Base-by-base conservation (phyloP, 441 rosid genomes). In the Lepidium campestre region DNA sequence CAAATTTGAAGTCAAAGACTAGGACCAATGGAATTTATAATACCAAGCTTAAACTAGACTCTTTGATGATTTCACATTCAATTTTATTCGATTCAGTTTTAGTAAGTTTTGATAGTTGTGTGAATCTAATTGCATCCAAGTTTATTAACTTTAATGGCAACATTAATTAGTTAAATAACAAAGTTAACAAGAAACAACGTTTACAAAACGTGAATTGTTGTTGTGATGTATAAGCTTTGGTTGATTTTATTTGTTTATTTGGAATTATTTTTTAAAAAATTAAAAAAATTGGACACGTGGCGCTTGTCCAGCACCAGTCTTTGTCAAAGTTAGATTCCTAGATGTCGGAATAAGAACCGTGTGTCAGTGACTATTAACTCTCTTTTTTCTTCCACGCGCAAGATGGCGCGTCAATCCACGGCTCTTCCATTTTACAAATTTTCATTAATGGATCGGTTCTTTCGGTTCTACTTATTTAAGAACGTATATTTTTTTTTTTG, bases 211-310 rank as follows among this genome's bases (percentile, higher is more conserved):
- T 67, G 57, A 67, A 47, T 47, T 57, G 41, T 37, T 56, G 31
- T 27, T 27, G 0, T 56, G 31, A 4, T 27, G 0, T 27, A 0
- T 57, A 37, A 11, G 10, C 36, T 59, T 68, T 49, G 53, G 53
- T 15, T 39, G 17, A 17, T 39, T 48, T 17, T 58, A 18, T 49
- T 49, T 39, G 42, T 59, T 31, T 68, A 49, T 15, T 54, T 44
- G 15, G 13, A 66, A 34, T 6, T 5, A 20, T 22, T n/a, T n/a
- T n/a, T n/a, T n/a, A n/a, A n/a, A n/a, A n/a, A n/a, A n/a, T n/a
- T n/a, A n/a, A n/a, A n/a, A n/a, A n/a, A n/a, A n/a, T n/a, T 42
- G n/a, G 20, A 68, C 60, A 70, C 55, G 61, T 41, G 73, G 45
- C 66, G 36, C 27, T 23, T 69, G 61, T 31, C 29, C 13, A 50